These are phyloP conservation scores for Annona cherimola DNA, from an alignment of 164 flowering plant genomes.

Conservation along the genomic window DNA sequence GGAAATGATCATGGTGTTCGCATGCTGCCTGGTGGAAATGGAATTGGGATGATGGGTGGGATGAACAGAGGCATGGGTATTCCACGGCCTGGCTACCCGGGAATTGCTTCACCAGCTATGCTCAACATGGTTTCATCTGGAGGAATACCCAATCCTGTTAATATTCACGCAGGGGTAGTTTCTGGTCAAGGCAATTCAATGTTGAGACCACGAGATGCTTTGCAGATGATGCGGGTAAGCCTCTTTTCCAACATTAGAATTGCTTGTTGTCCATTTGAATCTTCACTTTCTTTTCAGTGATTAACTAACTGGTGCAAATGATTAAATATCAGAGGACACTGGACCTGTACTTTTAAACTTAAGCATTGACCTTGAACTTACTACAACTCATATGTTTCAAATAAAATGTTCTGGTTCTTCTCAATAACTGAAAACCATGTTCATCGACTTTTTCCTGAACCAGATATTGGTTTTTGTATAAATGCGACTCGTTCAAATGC, in stretches of 20 bases:
- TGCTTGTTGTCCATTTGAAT: too few relatives aligned
- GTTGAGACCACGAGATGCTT: slow-evolving; percentile 68
- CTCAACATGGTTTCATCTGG: slow-evolving; percentile 48
- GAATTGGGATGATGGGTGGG: slow-evolving; percentile 56
- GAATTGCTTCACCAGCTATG: slow-evolving; percentile 57
- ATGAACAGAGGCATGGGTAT: slow-evolving; percentile 62
- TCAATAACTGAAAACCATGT: not conserved
- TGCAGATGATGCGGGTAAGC: slow-evolving; percentile 74
- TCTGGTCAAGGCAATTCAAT: slow-evolving; percentile 68
- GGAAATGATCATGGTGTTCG: slow-evolving; percentile 63
- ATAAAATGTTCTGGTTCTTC: not conserved
- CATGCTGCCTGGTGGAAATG: slow-evolving; percentile 60
- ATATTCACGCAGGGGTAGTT: slow-evolving; percentile 54
- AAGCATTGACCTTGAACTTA: not conserved
- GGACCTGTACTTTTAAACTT: not conserved
- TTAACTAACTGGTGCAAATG: not conserved
- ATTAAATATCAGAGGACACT: not conserved
- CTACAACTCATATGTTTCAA: not conserved
- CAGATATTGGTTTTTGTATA: not conserved
- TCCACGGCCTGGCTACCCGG: slow-evolving; percentile 79
- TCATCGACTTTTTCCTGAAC: not conserved
- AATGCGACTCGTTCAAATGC: not conserved
- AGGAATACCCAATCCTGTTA: slow-evolving; percentile 59
- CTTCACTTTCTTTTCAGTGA: not conserved
- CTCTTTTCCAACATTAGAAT: not conserved